Evolutionary conservation across 345 rosid species (phyloP), one percentile per base, ranked within the genome.

Genomic region (Reutealis trisperma): DNA sequence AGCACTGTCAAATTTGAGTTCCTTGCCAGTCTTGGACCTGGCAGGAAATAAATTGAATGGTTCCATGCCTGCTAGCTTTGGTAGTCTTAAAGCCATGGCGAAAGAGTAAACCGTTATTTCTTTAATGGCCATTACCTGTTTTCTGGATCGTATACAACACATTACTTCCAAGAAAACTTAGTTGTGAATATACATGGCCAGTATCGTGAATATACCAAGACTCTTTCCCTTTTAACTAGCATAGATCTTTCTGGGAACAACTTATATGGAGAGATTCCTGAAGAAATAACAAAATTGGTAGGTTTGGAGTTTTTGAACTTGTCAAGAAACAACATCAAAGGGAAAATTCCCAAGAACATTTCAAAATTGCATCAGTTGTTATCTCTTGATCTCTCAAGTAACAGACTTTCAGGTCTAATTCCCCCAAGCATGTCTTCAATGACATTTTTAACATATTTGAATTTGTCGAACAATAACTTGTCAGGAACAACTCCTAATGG

Each of bases 301-400:
- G 86, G 86, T 8, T 58, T 84, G 70, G 12, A 80, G 41, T 68
- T 74, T 32, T 58, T 88, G 73, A 87, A 87, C 84, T 59, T 85
- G 64, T 85, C 88, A 54, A 49, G 77, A 59, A 88, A 85, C 64
- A 80, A 79, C 6, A 75, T 86, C 52, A 63, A 14, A 0, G 84
- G 86, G 49, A 59, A 55, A 13, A 79, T 88, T 68, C 83, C 83
- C 4, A 75, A 27, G 63, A 85, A 75, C 63, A 78, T 88, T 52
- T 85, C 86, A 1, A 51, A 41, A 30, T 42, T 88, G 78, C 75
- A 21, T 24, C 85, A 85, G 51, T 58, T 88, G 71, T 37, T 75
- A 22, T 86, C 90, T 10, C 87, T 88, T 63, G 90, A 85, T 81
- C 86, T 89, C 61, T 86, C 88, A 61, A 77, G 76, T 63, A 89